phyloP scores from a whole-genome alignment of 148 eudicot genomes.

The Polygonum aviculare region DNA sequence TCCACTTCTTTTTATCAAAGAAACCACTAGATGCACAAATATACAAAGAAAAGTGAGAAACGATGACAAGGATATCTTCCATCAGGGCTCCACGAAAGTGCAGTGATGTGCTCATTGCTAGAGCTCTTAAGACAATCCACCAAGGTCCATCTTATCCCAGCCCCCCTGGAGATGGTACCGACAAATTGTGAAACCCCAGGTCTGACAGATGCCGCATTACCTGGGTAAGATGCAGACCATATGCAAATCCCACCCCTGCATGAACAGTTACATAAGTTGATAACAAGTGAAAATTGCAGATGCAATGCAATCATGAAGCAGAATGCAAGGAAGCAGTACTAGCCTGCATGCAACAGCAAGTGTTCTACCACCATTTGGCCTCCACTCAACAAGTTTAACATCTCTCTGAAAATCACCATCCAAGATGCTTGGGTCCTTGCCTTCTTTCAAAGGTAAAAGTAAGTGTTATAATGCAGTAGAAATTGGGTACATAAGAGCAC shows the following conservation, averaged over 20 bases:
- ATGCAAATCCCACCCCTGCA: slow-evolving; percentile 92
- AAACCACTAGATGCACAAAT: background rate
- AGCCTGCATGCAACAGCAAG: slow-evolving; percentile 96
- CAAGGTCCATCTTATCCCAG: slow-evolving; percentile 77
- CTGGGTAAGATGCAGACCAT: slow-evolving; percentile 95
- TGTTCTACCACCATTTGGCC: slow-evolving; percentile 95
- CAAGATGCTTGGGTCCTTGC: slow-evolving; percentile 70
- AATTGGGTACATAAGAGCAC: background rate
- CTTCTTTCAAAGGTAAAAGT: slow-evolving; percentile 29
- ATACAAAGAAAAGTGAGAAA: background rate
- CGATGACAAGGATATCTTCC: slow-evolving; percentile 78
- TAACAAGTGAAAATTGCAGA: background rate
- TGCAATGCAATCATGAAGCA: background rate
- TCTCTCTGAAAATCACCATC: slow-evolving; percentile 68
- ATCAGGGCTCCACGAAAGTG: slow-evolving; percentile 99
- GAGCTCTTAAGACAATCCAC: slow-evolving; percentile 83
- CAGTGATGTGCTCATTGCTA: slow-evolving; percentile 67
- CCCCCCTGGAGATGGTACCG: slow-evolving; percentile 63
- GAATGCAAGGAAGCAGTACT: slow-evolving; percentile 24
- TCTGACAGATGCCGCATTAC: slow-evolving; percentile 84
- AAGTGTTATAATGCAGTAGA: background rate
- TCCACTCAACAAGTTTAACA: slow-evolving; percentile 81
- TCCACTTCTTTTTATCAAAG: background rate
- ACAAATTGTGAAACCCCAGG: slow-evolving; percentile 65
- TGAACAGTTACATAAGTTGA: background rate